Conservation (phyloP, 208 protist species). For the Trypanosoma avium region DNA sequence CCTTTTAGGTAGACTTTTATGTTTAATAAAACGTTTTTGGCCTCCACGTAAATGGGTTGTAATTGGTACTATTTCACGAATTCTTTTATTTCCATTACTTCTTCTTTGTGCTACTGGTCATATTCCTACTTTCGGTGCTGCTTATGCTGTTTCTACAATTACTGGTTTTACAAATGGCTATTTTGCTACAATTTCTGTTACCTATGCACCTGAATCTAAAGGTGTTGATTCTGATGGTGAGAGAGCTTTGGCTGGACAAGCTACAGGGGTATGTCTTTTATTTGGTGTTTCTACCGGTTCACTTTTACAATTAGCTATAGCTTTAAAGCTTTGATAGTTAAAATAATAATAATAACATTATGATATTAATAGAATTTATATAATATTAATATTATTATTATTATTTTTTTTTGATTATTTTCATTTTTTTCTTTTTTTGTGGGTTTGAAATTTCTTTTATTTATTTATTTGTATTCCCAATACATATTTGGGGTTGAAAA, state of each 20-base stretch:
- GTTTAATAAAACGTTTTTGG: slow-evolving; percentile 55
- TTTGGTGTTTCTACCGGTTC: slow-evolving; percentile 66
- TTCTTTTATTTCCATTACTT: slow-evolving; percentile 72
- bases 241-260: slow-evolving; percentile 64
- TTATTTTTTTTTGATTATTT: background rate
- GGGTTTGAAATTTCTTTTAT: background rate
- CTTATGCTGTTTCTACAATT: slow-evolving; percentile 54
- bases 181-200: slow-evolving; percentile 72
- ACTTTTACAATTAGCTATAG: slow-evolving; percentile 57
- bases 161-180: slow-evolving; percentile 82
- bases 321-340: slow-evolving; percentile 33
- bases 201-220: slow-evolving; percentile 60
- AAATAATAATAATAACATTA: no score
- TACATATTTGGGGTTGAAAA: background rate
- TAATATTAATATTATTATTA: slow-evolving; percentile 12
- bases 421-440: slow-evolving; percentile 9
- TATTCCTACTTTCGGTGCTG: slow-evolving; percentile 48
- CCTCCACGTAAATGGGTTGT: slow-evolving; percentile 26
- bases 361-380: slow-evolving; percentile 2
- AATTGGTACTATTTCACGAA: slow-evolving; percentile 26
- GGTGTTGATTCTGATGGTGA: slow-evolving; percentile 49
- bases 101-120: slow-evolving; percentile 61
- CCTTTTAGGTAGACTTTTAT: slow-evolving; percentile 45
- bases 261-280: slow-evolving; percentile 56
- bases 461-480: slow-evolving; percentile 3